Conservation (phyloP, 768 basidiomycete species). For the Dacryopinax primogenitus region DNA sequence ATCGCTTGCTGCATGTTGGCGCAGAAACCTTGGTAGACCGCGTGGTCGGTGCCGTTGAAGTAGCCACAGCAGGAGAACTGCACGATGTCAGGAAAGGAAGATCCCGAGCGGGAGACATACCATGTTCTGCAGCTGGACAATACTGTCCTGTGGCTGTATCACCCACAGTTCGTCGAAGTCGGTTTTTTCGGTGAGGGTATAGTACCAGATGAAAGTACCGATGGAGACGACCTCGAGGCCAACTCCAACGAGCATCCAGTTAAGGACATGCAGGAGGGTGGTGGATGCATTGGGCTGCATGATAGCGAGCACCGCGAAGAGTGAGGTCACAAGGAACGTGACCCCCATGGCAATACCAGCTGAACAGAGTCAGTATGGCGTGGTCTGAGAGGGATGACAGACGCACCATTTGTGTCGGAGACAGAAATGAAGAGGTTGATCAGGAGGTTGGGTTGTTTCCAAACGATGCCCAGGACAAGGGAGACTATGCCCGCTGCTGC, state of each 20-base stretch:
- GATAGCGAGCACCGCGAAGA: constrained; percentile 57
- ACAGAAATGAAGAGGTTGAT: constrained; percentile 56
- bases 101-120: constrained; percentile 31
- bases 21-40: constrained; percentile 49
- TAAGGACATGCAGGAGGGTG: constrained; percentile 57
- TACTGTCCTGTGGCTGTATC: constrained; percentile 27
- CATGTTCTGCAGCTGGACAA: constrained; percentile 54
- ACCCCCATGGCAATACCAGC: constrained; percentile 62
- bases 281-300: constrained; percentile 57
- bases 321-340: constrained; percentile 50
- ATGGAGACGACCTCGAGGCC: constrained; percentile 46
- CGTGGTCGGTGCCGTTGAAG: constrained; percentile 42
- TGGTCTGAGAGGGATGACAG: background rate
- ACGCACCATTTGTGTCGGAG: constrained; percentile 48
- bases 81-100: background rate
- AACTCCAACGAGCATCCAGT: constrained; percentile 59
- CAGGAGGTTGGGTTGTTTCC: constrained; percentile 54
- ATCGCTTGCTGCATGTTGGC: constrained; percentile 48
- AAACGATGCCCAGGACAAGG: constrained; percentile 56
- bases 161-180: constrained; percentile 52
- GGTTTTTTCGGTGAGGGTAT: constrained; percentile 54
- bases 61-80: constrained; percentile 82
- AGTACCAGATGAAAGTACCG: constrained; percentile 72
- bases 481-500: constrained; percentile 55
- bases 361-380: constrained; percentile 24